These are phyloP conservation scores for Sarocladium strictum DNA, from an alignment of 2,329 filamentous ascomycete species.

Conservation along the genomic window DNA sequence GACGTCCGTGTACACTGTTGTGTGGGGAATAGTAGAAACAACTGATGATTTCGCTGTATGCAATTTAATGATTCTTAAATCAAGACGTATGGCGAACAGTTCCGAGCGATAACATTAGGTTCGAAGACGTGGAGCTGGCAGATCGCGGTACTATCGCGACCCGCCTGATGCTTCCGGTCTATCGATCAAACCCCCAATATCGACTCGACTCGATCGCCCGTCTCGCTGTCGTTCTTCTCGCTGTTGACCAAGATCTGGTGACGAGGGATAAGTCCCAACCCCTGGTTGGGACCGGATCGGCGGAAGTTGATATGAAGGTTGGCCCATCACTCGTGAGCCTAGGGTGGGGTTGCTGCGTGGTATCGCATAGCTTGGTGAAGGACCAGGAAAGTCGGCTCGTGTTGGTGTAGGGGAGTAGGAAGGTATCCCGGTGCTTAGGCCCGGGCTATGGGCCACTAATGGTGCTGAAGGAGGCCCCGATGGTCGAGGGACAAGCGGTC, in stretches of 20 bases:
- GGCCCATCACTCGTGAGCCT: constrained; percentile 24
- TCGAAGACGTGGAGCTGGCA: constrained; percentile 5
- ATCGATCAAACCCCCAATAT: constrained; percentile 58
- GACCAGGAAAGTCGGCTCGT: constrained; percentile 38
- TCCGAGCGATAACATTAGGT: neutral
- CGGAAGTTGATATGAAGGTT: constrained; percentile 38
- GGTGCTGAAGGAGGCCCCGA: constrained; percentile 10
- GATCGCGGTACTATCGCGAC: constrained; percentile 16
- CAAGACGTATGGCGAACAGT: no score
- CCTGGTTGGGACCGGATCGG: constrained; percentile 39
- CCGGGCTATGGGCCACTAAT: constrained; percentile 12
- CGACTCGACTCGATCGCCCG: constrained; percentile 48
- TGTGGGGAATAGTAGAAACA: neutral
- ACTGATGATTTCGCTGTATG: neutral
- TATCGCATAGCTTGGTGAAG: constrained; percentile 42
- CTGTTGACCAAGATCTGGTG: neutral
- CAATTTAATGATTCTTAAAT: no score
- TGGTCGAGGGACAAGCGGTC: constrained; percentile 23
- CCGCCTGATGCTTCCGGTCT: constrained; percentile 38
- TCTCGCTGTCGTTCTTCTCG: constrained; percentile 32
- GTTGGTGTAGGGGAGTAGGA: constrained; percentile 41
- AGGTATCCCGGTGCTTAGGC: constrained; percentile 35
- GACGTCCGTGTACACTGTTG: no score
- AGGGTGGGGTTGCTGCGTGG: constrained; percentile 44
- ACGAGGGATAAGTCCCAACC: constrained; percentile 9